These are phyloP conservation scores for Cercospora nicotianae DNA, from an alignment of 2,329 filamentous ascomycete genomes.

Conservation along the genomic window DNA sequence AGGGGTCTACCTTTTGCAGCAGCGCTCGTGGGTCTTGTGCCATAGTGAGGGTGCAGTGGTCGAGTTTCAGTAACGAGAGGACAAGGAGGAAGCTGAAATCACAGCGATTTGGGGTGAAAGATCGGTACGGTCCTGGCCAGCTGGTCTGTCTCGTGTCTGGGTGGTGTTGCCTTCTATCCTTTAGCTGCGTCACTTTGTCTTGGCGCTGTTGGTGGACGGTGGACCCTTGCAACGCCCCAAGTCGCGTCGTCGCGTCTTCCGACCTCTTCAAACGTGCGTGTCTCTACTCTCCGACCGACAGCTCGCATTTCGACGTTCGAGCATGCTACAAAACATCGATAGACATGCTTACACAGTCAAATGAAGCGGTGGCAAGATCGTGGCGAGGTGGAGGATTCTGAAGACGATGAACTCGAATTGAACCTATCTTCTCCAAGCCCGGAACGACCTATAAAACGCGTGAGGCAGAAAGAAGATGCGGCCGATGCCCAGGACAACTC, in stretches of 20 bases:
- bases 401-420: constrained; percentile 47
- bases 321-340: neutral
- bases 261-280: neutral
- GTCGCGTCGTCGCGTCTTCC: constrained; percentile 6
- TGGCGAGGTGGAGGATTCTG: constrained; percentile 54
- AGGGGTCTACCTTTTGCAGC: constrained; percentile 66
- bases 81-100: neutral
- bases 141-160: neutral
- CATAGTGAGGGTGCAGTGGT: constrained; percentile 51
- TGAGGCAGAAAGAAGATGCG: constrained; percentile 16
- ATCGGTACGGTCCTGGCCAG: neutral
- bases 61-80: neutral
- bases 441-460: constrained; percentile 28
- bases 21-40: constrained; percentile 75
- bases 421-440: constrained; percentile 29
- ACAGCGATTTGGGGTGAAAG: neutral
- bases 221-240: neutral
- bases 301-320: neutral
- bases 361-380: constrained; percentile 53
- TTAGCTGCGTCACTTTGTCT: constrained; percentile 1
- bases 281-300: neutral
- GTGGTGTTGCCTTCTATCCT: neutral
- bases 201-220: constrained; percentile 5
- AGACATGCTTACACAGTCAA: constrained; percentile 31
- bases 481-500: neutral